A percentile compares a stretch with the other conserved stretches of the same genome.
phyloP scores from a whole-genome alignment of 2,329 filamentous ascomycete genomes.

The Pseudocercospora pini-densiflorae region DNA sequence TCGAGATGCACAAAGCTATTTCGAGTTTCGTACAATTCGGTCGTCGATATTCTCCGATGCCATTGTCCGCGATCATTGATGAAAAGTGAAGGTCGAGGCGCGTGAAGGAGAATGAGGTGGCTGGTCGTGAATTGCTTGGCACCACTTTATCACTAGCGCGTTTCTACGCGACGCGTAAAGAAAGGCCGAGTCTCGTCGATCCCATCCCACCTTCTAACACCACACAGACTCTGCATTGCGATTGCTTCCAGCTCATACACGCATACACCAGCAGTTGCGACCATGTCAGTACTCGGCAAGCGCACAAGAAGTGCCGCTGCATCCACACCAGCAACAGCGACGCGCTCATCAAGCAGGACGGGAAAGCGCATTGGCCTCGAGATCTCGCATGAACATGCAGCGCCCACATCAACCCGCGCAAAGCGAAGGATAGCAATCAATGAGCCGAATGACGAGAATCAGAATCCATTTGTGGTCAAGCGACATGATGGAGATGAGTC shows the following conservation, averaged over 20 bases:
- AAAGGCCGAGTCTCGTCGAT: background rate
- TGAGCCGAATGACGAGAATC: conserved; percentile 69
- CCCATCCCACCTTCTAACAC: background rate
- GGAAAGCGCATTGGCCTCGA: conserved; percentile 22
- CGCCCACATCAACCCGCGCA: conserved; percentile 40
- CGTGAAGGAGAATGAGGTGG: background rate
- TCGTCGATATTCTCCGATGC: background rate
- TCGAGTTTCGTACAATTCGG: no score
- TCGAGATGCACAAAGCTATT: no score
- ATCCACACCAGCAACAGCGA: conserved; percentile 43
- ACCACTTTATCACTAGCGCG: background rate
- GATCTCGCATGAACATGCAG: conserved; percentile 10
- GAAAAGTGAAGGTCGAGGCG: background rate
- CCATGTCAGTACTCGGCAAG: conserved; percentile 52
- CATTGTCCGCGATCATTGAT: background rate
- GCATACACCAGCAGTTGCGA: conserved; percentile 28
- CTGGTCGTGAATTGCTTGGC: conserved; percentile 1
- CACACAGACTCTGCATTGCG: background rate
- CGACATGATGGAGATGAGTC: conserved; percentile 49
- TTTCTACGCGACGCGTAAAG: background rate
- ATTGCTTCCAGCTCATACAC: conserved; percentile 3
- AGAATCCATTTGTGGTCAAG: conserved; percentile 59
- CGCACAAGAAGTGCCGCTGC: conserved; percentile 47
- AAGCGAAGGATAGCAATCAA: conserved; percentile 52
- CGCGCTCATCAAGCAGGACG: conserved; percentile 28